Evolutionary conservation across 345 rosid species (phyloP), one percentile per base, ranked within the genome.

Genomic region (Carallia pectinifolia): DNA sequence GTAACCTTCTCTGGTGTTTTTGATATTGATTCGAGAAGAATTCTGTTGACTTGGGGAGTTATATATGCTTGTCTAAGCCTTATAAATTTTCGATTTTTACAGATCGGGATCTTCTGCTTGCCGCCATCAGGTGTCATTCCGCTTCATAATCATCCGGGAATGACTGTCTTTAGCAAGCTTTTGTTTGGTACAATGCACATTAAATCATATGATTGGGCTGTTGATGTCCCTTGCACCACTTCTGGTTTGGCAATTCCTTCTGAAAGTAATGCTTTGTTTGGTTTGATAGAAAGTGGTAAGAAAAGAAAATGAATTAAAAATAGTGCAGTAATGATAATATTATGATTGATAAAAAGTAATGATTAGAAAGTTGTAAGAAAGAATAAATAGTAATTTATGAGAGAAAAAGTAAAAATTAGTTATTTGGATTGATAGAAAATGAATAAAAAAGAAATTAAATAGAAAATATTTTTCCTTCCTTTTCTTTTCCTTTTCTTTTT

Each of bases 151-250:
- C 99, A 96, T 82, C 98, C 99, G 6, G 90, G 87, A 72, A 96
- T 96, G 99, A 96, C 98, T 0, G 98, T 96, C 48, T 96, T 96
- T 71, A 88, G 97, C 79, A 92, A 92, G 85, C 89, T 96, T 66
- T 88, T 96, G 7, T 90, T 90, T 17, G 98, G 99, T 76, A 78
- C 91, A 4, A 84, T 92, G 98, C 97, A 96, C 79, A 89, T 96
- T 67, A 96, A 91, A 82, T 92, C 99, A 4, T 96, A 86, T 48
- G 99, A 96, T 73, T 96, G 97, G 97, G 91, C 75, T 47, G 83
- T 7, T 40, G 87, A 85, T 76, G 84, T 40, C 77, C 81, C 93
- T 58, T 10, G 75, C 69, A 74, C 69, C 64, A 34, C 69, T n/a
- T 65, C 84, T 61, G 62, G 38, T 16, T 73, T 23, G 54, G 72